Percentiles rank a stretch among this genome's conserved stretches.
phyloP scores from a whole-genome alignment of 2,329 filamentous ascomycete species.

The Arthrinium puccinioides region DNA sequence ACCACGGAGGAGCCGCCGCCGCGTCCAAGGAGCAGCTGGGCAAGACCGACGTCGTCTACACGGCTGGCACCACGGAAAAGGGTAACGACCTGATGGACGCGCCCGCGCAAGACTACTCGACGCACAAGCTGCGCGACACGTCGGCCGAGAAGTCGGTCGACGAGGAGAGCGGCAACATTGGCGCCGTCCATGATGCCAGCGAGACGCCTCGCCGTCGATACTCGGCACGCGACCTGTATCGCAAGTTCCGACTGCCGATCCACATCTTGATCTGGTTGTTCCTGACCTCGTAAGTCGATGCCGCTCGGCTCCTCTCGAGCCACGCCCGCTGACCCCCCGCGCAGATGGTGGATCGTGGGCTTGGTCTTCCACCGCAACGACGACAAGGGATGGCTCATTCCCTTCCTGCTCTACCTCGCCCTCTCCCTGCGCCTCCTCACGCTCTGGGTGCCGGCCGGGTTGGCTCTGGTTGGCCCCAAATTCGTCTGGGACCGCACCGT shows the following conservation, averaged over 20 bases:
- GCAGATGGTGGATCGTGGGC: slow-evolving; percentile 33
- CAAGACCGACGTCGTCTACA: slow-evolving; percentile 37
- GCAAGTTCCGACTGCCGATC: slow-evolving; percentile 33
- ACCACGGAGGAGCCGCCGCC: slow-evolving; percentile 30
- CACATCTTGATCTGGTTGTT: slow-evolving; percentile 35
- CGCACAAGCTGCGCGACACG: slow-evolving; percentile 25
- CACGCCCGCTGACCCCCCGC: neutral
- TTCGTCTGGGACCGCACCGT: slow-evolving; percentile 61
- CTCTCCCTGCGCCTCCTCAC: slow-evolving; percentile 69
- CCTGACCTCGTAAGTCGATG: slow-evolving; percentile 25
- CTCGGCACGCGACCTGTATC: slow-evolving; percentile 29
- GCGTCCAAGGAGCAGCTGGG: slow-evolving; percentile 12
- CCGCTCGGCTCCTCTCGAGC: neutral
- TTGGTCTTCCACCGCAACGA: slow-evolving; percentile 62
- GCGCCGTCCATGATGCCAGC: slow-evolving; percentile 9
- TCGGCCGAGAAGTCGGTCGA: slow-evolving; percentile 20
- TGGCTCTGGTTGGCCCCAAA: slow-evolving; percentile 60
- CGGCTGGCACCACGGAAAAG: slow-evolving; percentile 31
- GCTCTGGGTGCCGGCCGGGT: slow-evolving; percentile 61
- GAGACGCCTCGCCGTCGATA: slow-evolving; percentile 15
- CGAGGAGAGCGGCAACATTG: slow-evolving; percentile 22
- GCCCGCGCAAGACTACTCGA: slow-evolving; percentile 31
- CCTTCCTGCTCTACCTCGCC: slow-evolving; percentile 73
- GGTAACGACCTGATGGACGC: slow-evolving; percentile 27
- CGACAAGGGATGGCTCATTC: slow-evolving; percentile 71